Conservation (phyloP, 116 monocot genomes). For the Thalassia testudinum region DNA sequence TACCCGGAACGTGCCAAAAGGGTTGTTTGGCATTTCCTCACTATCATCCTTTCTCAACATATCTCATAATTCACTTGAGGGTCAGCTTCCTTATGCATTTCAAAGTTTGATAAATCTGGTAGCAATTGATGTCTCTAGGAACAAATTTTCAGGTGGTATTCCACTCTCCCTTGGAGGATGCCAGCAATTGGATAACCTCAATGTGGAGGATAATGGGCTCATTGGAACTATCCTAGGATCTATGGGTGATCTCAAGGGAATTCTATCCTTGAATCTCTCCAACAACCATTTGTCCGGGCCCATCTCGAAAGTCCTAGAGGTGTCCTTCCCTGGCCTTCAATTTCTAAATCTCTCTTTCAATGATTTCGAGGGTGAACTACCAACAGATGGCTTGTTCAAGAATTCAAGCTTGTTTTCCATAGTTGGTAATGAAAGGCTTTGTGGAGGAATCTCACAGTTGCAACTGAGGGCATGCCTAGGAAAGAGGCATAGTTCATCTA, state of each 20-base stretch:
- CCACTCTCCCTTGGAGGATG: conserved; percentile 2
- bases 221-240: conserved; percentile 6
- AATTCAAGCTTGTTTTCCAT: background rate
- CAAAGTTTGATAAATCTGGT: background rate
- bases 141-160: conserved; percentile 6
- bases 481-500: too few relatives aligned
- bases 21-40: conserved; percentile 5
- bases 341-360: conserved; percentile 9
- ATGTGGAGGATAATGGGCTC: conserved; percentile 2
- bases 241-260: background rate
- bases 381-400: background rate
- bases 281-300: conserved; percentile 9
- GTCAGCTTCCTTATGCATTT: conserved; percentile 9
- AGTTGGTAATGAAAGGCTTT: too few relatives aligned
- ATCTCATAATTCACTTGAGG: conserved; percentile 30
- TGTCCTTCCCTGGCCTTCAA: background rate
- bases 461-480: too few relatives aligned
- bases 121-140: background rate
- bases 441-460: too few relatives aligned
- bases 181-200: conserved; percentile 2
- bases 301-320: conserved; percentile 4
- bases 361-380: conserved; percentile 10
- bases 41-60: conserved; percentile 15
- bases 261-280: conserved; percentile 9
- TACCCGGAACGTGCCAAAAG: conserved; percentile 26